Percentiles rank a stretch among this genome's conserved stretches.
Conservation (phyloP, 129 eudicot species). For the Mikania micrantha region DNA sequence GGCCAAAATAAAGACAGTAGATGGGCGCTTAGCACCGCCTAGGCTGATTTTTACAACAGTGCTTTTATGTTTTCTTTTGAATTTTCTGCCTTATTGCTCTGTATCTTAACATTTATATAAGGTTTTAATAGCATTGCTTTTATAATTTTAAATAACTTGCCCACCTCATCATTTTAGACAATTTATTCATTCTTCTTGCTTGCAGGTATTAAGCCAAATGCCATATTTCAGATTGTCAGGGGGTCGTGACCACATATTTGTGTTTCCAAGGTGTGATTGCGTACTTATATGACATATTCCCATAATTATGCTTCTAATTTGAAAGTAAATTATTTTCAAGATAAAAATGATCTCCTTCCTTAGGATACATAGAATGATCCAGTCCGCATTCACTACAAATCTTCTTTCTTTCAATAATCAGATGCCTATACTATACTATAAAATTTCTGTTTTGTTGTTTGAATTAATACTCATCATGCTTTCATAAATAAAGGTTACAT, state of each 20-base stretch:
- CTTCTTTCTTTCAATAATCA: neutral
- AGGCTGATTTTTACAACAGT: too few species aligned
- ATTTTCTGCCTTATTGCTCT: neutral
- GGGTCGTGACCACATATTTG: conserved; percentile 90
- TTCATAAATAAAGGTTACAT: neutral
- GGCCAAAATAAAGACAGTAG: too few species aligned
- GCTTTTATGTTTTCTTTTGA: neutral
- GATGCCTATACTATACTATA: neutral
- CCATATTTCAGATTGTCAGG: conserved; percentile 88
- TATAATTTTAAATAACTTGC: neutral
- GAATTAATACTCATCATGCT: neutral
- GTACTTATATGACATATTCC: neutral
- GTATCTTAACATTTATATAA: neutral
- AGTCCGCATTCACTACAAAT: neutral
- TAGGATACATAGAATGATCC: neutral
- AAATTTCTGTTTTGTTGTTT: neutral
- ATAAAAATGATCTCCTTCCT: neutral
- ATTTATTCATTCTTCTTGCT: conserved; percentile 23
- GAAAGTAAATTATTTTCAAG: neutral
- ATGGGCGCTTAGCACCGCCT: too few species aligned
- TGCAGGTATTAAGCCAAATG: conserved; percentile 93
- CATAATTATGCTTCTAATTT: neutral
- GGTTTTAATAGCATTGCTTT: neutral
- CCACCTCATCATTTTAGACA: neutral
- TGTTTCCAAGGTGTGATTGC: conserved; percentile 74